Base-by-base conservation (phyloP, 345 rosid species). In the Arabidopsis arenosa region DNA sequence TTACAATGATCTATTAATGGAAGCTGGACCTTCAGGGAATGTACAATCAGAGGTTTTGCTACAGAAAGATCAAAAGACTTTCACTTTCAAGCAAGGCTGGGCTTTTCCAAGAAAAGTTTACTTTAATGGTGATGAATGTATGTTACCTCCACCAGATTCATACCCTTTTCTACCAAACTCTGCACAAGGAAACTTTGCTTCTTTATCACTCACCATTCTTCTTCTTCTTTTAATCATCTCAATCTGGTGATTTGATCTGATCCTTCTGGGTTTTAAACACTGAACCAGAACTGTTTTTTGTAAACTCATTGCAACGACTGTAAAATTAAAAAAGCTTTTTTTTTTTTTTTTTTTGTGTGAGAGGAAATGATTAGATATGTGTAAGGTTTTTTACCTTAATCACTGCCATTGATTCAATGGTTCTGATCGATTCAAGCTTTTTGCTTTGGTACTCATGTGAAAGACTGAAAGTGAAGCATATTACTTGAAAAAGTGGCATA, bases 81-180 rank as follows among this genome's bases (percentile, higher is more conserved):
- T 94, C 75, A 88, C 92, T 58, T 85, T 94, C 76, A 87, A 87
- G 76, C 89, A 92, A 40, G 98, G 98, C 48, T 92, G 98, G 97
- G 97, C 96, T 1, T 92, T 94, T 76, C 97, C 98, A 0, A 71
- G 92, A 68, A 89, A 86, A 80, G 96, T 91, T 5, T 94, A 94
- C 80, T 90, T 94, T 83, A 90, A 92, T 73, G 99, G 99, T 0
- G 96, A 94, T 40, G 97, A 90, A 57, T 92, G 98, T 80, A 85
- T 89, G 89, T 79, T 92, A 12, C 97, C 97, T 7, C 85, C 92
- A 30, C 98, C 98, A 12, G 98, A 91, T 57, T 49, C 90, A 12
- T 93, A 91, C 83, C 96, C 98, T 14, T 89, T 75, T 62, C 85
- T 89, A 58, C 96, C 98, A 47, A 93, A 84, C 76, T 79, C 86